Percentiles rank a stretch among this genome's conserved stretches.
Evolutionary conservation across 176 grass and related monocot species (phyloP).

Genomic region (Musa itinerans): DNA sequence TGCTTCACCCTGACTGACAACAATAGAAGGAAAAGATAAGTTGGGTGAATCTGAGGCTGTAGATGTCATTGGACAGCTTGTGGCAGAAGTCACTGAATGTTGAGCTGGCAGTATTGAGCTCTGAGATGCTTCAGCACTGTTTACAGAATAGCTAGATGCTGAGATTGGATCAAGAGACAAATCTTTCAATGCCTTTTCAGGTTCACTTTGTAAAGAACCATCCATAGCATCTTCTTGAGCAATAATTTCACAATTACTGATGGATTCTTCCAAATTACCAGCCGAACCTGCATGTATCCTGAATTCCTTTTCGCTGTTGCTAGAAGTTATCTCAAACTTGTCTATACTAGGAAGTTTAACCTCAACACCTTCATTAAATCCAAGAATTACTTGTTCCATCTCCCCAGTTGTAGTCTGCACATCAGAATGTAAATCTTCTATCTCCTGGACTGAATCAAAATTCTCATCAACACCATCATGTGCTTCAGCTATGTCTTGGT

Average conservation of each 20-base stretch:
- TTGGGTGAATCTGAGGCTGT: slow-evolving; percentile 26
- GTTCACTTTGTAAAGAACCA: slow-evolving; percentile 35
- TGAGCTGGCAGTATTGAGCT: slow-evolving; percentile 19
- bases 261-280: slow-evolving; percentile 31
- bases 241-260: slow-evolving; percentile 18
- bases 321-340: slow-evolving; percentile 51
- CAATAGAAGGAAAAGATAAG: slow-evolving; percentile 33
- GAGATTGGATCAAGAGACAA: slow-evolving; percentile 47
- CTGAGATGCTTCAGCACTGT: slow-evolving; percentile 28
- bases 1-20: slow-evolving; percentile 42
- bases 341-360: slow-evolving; percentile 58
- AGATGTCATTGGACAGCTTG: slow-evolving; percentile 50
- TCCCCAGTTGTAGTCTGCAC: too few relatives aligned
- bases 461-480: slow-evolving; percentile 54
- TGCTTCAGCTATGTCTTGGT: slow-evolving; percentile 47
- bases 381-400: slow-evolving; percentile 54
- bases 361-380: slow-evolving; percentile 91
- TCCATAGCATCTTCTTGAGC: slow-evolving; percentile 8
- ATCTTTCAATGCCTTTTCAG: slow-evolving; percentile 48
- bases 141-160: slow-evolving; percentile 18
- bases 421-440: slow-evolving; percentile 39
- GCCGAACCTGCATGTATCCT: slow-evolving; percentile 16
- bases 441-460: slow-evolving; percentile 49
- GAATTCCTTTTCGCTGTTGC: slow-evolving; percentile 33
- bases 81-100: slow-evolving; percentile 14